Base-by-base conservation (phyloP, 2,329 filamentous ascomycete genomes). In the Colletotrichum euphorbiae region DNA sequence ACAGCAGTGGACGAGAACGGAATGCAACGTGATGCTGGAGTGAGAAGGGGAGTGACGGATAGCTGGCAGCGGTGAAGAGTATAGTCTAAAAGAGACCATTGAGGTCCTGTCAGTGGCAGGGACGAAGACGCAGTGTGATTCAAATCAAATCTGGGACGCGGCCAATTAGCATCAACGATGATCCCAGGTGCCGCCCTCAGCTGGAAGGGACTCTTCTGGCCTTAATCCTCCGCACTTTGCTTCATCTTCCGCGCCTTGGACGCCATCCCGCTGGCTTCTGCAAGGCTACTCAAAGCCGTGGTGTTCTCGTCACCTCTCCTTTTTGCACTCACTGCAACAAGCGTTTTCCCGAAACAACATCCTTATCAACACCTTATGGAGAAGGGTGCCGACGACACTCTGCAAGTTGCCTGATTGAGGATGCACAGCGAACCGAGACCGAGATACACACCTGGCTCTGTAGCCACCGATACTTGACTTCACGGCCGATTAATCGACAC, bases 11-110 rank as follows among this genome's bases (percentile, higher is more conserved):
- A 61, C 11, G 33, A 15, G 17, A 31, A 28, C 42, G 36, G 38
- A 17, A 33, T 61, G 58, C 58, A 61, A 61, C 58, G 46, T 61
- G 46, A 42, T 36, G 46, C 51, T 36, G 58, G 21, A 21, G 31
- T 40, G 36, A 43, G 33, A 51, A 28, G 45, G 15, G 4, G 21
- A 21, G n/a, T 1, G 15, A 11, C 7, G 31, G n/a, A 17, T 51
- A n/a, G 33, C 33, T 19, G 13, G 48, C 19, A 8, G 48, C 28
- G 48, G 48, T 51, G 48, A 33, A 51, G n/a, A 28, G 4, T 21
- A 51, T 11, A 28, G 4, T 21, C 7, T 9, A 50, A 3, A 5
- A 50, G n/a, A 51, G 21, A 17, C 21, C 28, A 51, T 28, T 15
- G 28, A 24, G 19, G 43, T 46, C 48, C 17, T 36, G 24, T 21